Conservation (phyloP, 2,329 filamentous ascomycete species). For the Clonostachys rhizophaga region DNA sequence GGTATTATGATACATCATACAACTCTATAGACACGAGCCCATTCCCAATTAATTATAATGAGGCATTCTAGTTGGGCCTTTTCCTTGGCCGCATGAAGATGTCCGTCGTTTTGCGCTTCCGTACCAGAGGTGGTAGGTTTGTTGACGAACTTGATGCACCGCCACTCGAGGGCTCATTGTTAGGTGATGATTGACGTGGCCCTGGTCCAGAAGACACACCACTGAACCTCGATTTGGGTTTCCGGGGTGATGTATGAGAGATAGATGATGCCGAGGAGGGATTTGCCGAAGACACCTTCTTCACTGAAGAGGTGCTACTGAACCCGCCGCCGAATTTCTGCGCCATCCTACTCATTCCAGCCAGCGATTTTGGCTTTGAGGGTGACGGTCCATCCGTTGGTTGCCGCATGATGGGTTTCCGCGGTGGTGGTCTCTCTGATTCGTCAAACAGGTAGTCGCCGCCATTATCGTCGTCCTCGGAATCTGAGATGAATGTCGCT, state of each 20-base stretch:
- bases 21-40: too few species aligned
- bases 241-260: too few species aligned
- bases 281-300: too few species aligned
- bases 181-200: too few species aligned
- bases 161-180: too few species aligned
- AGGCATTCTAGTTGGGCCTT: slow-evolving; percentile 4
- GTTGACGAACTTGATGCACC: too few species aligned
- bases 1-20: neutral
- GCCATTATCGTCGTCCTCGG: slow-evolving; percentile 19
- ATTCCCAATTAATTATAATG: neutral
- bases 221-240: too few species aligned
- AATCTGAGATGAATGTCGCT: slow-evolving; percentile 34
- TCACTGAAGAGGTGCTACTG: too few species aligned
- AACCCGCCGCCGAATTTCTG: neutral
- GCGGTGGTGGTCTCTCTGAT: neutral
- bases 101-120: slow-evolving; percentile 40
- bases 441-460: slow-evolving; percentile 7
- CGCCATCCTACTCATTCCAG: neutral
- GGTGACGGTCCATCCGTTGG: too few species aligned
- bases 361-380: neutral
- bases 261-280: too few species aligned
- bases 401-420: neutral
- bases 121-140: slow-evolving; percentile 5
- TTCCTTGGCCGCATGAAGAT: slow-evolving; percentile 48
- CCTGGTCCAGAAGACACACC: too few species aligned